phyloP scores from a whole-genome alignment of 495 filamentous ascomycete genomes.

The Penicillium psychrofluorescens region DNA sequence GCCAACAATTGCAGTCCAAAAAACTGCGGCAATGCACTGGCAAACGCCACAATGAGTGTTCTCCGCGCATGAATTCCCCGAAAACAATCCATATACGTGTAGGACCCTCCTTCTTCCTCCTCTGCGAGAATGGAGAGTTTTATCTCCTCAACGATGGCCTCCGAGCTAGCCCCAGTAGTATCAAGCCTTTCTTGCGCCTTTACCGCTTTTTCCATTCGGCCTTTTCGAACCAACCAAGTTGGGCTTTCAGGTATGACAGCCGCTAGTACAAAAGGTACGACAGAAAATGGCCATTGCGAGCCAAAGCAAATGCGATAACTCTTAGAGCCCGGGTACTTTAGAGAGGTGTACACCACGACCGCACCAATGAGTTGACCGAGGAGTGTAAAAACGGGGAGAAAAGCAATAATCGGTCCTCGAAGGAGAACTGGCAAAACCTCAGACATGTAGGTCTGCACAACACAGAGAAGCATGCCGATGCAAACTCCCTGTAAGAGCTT shows the following conservation, averaged over 20 bases:
- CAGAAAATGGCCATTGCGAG: slow-evolving; percentile 30
- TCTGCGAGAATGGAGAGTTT: slow-evolving; percentile 17
- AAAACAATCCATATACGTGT: slow-evolving; percentile 37
- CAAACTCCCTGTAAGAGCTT: slow-evolving; percentile 34
- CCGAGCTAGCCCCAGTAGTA: slow-evolving; percentile 1
- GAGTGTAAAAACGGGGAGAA: slow-evolving; percentile 38
- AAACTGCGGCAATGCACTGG: slow-evolving; percentile 18
- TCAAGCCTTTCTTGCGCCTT: slow-evolving; percentile 15
- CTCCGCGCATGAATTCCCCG: slow-evolving; percentile 33
- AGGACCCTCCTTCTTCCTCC: slow-evolving; percentile 8
- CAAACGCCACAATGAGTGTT: slow-evolving; percentile 41
- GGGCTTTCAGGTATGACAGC: slow-evolving; percentile 14
- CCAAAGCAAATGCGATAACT: slow-evolving; percentile 23
- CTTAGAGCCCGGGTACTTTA: slow-evolving; percentile 4
- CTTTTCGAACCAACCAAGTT: slow-evolving; percentile 11
- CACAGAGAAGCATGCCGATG: slow-evolving; percentile 33
- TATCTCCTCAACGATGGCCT: slow-evolving; percentile 10
- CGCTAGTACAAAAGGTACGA: slow-evolving; percentile 6
- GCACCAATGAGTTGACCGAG: slow-evolving; percentile 39
- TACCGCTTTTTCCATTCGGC: slow-evolving; percentile 3
- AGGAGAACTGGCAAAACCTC: slow-evolving; percentile 33
- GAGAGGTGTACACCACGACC: slow-evolving; percentile 27
- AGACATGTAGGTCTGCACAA: slow-evolving; percentile 41
- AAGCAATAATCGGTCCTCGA: slow-evolving; percentile 36
- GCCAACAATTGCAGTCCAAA: slow-evolving; percentile 26